Conservation (phyloP, 2,329 filamentous ascomycete genomes). For the Monilinia aucupariae region DNA sequence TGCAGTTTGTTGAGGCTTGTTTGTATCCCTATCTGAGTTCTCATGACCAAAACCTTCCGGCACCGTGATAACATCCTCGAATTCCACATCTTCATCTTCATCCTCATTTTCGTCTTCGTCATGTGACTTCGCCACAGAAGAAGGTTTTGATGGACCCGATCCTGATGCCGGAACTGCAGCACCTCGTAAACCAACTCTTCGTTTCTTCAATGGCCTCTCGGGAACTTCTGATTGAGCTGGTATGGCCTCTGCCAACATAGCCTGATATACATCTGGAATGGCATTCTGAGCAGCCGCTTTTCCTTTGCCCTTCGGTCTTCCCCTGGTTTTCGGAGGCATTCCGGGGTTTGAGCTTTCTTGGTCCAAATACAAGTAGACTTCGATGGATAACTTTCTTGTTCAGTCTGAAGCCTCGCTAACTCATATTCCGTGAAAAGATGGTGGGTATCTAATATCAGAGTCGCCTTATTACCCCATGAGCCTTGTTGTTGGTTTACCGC, state of each 20-base stretch:
- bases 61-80: constrained; percentile 32
- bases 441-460: neutral
- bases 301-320: constrained; percentile 21
- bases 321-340: constrained; percentile 23
- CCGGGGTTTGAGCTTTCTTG: neutral
- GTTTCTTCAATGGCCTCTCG: constrained; percentile 37
- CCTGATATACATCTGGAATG: constrained; percentile 41
- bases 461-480: no score
- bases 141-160: constrained; percentile 16
- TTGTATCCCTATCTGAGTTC: neutral
- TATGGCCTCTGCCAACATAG: constrained; percentile 42
- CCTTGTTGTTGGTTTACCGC: neutral
- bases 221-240: constrained; percentile 31
- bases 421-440: neutral
- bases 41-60: neutral
- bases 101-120: constrained; percentile 28
- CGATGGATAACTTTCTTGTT: neutral
- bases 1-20: constrained; percentile 35
- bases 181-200: constrained; percentile 26
- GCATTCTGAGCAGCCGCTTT: constrained; percentile 15
- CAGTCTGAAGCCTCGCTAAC: no score
- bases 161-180: constrained; percentile 14
- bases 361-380: neutral
- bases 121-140: constrained; percentile 10
- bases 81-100: constrained; percentile 28